A percentile compares a stretch with the other conserved stretches of the same genome.
These are phyloP conservation scores for Crucibulum parvulum DNA, from an alignment of 1,284 basidiomycete species.

Conservation along the genomic window DNA sequence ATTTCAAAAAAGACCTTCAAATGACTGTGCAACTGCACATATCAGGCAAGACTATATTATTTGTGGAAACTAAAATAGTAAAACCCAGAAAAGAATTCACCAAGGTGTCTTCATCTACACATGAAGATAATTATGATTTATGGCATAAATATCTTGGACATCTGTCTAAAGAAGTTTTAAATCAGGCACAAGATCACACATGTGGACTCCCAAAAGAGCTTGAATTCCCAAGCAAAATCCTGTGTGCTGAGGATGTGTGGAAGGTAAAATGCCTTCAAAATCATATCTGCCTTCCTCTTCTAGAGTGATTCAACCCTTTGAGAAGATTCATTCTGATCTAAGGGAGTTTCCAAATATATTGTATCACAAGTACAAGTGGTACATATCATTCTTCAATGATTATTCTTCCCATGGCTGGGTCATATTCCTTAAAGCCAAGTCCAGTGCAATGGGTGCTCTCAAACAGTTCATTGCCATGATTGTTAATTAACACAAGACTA, in stretches of 20 bases:
- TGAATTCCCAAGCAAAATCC: conserved; percentile 8
- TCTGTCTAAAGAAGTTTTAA: conserved; percentile 11
- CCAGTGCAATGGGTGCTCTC: neutral
- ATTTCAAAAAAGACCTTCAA: neutral
- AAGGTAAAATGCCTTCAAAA: conserved; percentile 24
- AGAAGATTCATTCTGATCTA: conserved; percentile 31
- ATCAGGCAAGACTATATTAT: neutral
- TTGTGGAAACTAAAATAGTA: neutral
- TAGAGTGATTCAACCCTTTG: conserved; percentile 14
- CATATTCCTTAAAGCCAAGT: conserved; percentile 1
- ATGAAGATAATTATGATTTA: neutral
- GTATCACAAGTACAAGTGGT: conserved; percentile 29
- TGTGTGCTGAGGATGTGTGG: conserved; percentile 26
- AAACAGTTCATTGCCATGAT: neutral
- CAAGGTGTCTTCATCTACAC: neutral
- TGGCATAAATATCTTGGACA: conserved; percentile 16
- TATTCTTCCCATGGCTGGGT: conserved; percentile 19
- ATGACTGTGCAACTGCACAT: neutral
- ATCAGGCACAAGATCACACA: conserved; percentile 5
- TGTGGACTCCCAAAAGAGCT: conserved; percentile 11
- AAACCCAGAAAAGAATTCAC: neutral
- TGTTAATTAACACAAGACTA: neutral
- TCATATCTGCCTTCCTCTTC: conserved; percentile 15
- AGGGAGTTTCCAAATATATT: conserved; percentile 20
- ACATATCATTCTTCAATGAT: conserved; percentile 35